These are phyloP conservation scores for Colletotrichum noveboracense DNA, from an alignment of 2,329 filamentous ascomycete species.

Conservation along the genomic window DNA sequence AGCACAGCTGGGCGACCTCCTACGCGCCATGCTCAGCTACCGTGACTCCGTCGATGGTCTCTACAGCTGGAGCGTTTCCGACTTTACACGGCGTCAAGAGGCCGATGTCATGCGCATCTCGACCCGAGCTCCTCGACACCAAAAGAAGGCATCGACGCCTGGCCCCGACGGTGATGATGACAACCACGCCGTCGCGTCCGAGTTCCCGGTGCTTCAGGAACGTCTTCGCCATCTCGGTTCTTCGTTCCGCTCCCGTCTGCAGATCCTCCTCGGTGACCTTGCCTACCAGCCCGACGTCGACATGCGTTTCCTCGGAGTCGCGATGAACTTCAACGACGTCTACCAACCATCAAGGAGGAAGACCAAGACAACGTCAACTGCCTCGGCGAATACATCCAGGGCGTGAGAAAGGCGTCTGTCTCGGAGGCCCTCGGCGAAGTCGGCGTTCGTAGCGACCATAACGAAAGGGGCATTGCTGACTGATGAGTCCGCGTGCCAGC, in stretches of 20 bases:
- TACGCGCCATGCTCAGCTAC: conserved; percentile 93
- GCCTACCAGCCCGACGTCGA: conserved; percentile 94
- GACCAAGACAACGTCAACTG: conserved; percentile 42
- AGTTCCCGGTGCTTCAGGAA: conserved; percentile 76
- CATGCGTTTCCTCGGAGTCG: conserved; percentile 92
- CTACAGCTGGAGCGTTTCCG: conserved; percentile 92
- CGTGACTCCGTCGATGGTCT: conserved; percentile 92
- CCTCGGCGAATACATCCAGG: conserved; percentile 15
- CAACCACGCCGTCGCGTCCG: conserved; percentile 52
- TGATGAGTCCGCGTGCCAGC: not conserved
- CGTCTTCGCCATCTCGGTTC: conserved; percentile 74
- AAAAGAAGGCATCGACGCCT: conserved; percentile 15
- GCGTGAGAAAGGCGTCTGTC: not conserved
- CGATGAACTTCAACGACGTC: conserved; percentile 99
- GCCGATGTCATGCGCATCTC: conserved; percentile 73
- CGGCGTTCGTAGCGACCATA: not conserved
- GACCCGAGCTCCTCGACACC: conserved; percentile 42
- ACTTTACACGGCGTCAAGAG: conserved; percentile 92
- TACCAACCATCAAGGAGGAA: conserved; percentile 80
- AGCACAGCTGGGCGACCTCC: conserved; percentile 86
- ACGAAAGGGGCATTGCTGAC: not conserved
- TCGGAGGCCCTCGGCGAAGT: not conserved
- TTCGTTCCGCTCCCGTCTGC: conserved; percentile 80
- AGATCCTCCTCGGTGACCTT: conserved; percentile 85
- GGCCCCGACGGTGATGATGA: conserved; percentile 26